Evolutionary conservation across 2,329 filamentous ascomycete genomes (phyloP).

Genomic region (Camillea tinctor): DNA sequence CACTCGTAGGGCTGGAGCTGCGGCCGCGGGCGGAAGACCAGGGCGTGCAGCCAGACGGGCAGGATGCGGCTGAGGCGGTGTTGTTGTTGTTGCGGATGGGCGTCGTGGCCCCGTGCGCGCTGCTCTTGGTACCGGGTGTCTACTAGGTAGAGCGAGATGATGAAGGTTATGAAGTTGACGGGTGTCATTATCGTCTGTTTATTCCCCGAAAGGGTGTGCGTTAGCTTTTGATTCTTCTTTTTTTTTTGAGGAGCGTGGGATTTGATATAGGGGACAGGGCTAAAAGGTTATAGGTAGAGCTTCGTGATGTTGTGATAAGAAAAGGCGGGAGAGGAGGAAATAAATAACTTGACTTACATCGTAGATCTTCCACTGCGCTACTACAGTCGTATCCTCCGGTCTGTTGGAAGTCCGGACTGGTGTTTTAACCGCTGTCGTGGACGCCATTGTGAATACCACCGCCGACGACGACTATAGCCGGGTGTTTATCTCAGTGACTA

Average conservation of each 20-base stretch:
- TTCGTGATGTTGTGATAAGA: not conserved
- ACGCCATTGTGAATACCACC: not conserved
- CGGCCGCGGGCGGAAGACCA: slow-evolving; percentile 41
- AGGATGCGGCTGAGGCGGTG: slow-evolving; percentile 26
- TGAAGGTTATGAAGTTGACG: slow-evolving; percentile 61
- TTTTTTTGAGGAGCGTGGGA: too few species aligned
- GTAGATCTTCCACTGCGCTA: slow-evolving; percentile 21
- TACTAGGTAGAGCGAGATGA: slow-evolving; percentile 63
- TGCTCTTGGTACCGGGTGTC: slow-evolving; percentile 55
- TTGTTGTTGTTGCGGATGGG: slow-evolving; percentile 21
- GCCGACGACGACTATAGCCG: not conserved
- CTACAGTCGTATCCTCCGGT: slow-evolving; percentile 1
- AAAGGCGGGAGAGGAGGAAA: not conserved
- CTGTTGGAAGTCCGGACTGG: not conserved
- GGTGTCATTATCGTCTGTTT: slow-evolving; percentile 57
- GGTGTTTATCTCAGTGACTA: too few species aligned
- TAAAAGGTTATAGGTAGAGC: not conserved
- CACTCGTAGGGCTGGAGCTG: slow-evolving; percentile 41
- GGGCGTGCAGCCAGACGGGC: slow-evolving; percentile 41
- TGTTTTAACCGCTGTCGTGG: not conserved
- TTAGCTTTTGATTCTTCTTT: too few species aligned
- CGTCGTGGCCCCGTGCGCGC: slow-evolving; percentile 40
- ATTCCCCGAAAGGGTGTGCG: too few species aligned
- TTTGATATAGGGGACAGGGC: too few species aligned
- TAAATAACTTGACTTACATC: slow-evolving; percentile 16